These are phyloP conservation scores for Pisolithus orientalis DNA, from an alignment of 768 basidiomycete genomes.

Conservation along the genomic window DNA sequence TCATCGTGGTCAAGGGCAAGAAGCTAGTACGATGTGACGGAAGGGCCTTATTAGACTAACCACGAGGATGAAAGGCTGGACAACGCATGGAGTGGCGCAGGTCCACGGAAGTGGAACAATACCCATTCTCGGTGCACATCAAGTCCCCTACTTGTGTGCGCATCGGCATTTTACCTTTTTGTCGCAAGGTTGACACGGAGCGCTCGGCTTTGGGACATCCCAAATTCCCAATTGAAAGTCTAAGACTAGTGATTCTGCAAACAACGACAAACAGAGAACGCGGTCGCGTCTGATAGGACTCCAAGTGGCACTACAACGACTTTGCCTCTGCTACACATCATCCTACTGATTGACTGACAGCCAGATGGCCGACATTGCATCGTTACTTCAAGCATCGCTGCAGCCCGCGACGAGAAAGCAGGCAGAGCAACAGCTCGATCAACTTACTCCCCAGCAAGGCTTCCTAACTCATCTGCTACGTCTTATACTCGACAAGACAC, in stretches of 20 bases:
- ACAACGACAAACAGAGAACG: slow-evolving; percentile 6
- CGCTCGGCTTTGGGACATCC: no score
- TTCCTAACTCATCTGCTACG: slow-evolving; percentile 76
- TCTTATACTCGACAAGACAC: slow-evolving; percentile 65
- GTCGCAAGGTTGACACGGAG: no score
- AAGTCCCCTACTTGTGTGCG: no score
- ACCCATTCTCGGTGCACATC: no score
- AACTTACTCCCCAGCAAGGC: slow-evolving; percentile 63
- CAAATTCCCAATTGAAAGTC: no score
- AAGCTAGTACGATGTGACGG: no score
- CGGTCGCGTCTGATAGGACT: not conserved
- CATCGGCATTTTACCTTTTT: no score
- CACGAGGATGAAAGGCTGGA: no score
- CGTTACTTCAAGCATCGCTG: slow-evolving; percentile 67
- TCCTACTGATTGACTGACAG: not conserved
- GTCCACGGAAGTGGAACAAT: no score
- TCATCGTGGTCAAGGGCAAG: no score
- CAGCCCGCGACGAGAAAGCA: slow-evolving; percentile 64
- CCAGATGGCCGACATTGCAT: slow-evolving; percentile 59
- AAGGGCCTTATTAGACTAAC: no score
- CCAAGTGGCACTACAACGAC: not conserved
- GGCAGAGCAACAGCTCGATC: slow-evolving; percentile 72
- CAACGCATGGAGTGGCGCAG: no score
- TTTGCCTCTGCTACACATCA: not conserved
- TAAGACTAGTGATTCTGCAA: not conserved